Conservation (phyloP, 257 asterid genomes). For the Solanum lignicaule region DNA sequence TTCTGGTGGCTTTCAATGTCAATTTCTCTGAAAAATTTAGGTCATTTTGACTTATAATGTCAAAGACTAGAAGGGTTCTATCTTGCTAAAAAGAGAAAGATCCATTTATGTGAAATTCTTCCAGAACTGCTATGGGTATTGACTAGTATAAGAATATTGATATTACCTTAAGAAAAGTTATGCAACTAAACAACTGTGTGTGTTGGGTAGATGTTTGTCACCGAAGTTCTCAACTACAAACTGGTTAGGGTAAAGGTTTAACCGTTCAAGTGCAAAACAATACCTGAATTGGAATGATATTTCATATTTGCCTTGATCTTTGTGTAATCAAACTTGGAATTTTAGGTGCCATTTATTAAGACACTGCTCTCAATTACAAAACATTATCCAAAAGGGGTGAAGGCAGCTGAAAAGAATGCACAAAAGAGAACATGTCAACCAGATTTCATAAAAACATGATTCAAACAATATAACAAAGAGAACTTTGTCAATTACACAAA, state of each 20-base stretch:
- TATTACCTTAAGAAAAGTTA: not conserved
- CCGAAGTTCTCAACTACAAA: not conserved
- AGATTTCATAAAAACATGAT: not conserved
- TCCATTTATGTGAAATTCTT: not conserved
- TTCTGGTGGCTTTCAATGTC: not conserved
- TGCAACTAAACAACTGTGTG: not conserved
- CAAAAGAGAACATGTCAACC: not conserved
- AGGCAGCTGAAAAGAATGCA: not conserved
- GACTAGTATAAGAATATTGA: not conserved
- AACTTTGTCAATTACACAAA: not conserved
- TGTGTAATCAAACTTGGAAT: not conserved
- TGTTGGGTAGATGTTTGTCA: not conserved
- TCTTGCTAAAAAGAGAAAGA: not conserved
- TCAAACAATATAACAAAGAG: not conserved
- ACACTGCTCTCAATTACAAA: not conserved
- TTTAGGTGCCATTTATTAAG: not conserved
- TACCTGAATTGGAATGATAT: not conserved
- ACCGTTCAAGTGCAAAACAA: not conserved
- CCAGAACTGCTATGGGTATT: not conserved
- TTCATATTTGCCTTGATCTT: not conserved
- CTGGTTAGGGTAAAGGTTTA: not conserved
- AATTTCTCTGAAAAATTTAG: too few relatives aligned
- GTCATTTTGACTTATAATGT: not conserved
- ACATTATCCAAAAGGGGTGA: not conserved
- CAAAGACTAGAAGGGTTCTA: not conserved